Base-by-base conservation (phyloP, 805 yeast species). In the Candida bentonensis region DNA sequence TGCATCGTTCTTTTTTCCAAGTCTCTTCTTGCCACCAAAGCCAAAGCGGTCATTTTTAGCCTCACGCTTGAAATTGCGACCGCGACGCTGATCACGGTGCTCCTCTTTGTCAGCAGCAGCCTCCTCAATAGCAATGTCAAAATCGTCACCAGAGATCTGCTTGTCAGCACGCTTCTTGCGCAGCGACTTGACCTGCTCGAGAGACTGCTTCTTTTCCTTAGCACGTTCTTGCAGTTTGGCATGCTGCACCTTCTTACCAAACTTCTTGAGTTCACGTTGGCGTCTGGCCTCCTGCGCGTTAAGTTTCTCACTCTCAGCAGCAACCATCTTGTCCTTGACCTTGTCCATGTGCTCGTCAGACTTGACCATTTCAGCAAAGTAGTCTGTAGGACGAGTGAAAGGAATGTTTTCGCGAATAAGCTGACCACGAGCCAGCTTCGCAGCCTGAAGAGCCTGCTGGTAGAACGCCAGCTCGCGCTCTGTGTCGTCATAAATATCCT, bases 361-460 rank as follows among this genome's bases (percentile, higher is more conserved):
- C 68, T 92, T 92, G 48, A 87, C 84, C 98, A 92, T 92, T 66
- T 92, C 98, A 17, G 98, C 99, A 67, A 92, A 92, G 63, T 85
- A 92, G 61, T 92, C 98, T 56, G 76, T 67, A 28, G 99, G 99
- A 63, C 98, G 77, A 23, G 94, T 72, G 62, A 92, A 92, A 48
- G 96, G 86, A 25, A 89, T 78, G 58, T 80, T 79, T 52, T 83
- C 72, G 56, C 78, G 78, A 42, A 52, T 51, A 46, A 78, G 65
- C 36, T 83, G 68, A 44, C 74, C 73, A 57, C 89, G 79, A 22
- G 83, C 95, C 53, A 72, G 75, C 43, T 72, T 65, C 23, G 83
- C 92, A 3, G 96, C 94, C 43, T 76, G 81, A 46, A 92, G 73
- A 4, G 94, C 95, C 67, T 92, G 98, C 61, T 85, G 87, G 65